Evolutionary conservation across 1,139 yeast genomes (phyloP).

Genomic region (Yamadazyma conglobata): DNA sequence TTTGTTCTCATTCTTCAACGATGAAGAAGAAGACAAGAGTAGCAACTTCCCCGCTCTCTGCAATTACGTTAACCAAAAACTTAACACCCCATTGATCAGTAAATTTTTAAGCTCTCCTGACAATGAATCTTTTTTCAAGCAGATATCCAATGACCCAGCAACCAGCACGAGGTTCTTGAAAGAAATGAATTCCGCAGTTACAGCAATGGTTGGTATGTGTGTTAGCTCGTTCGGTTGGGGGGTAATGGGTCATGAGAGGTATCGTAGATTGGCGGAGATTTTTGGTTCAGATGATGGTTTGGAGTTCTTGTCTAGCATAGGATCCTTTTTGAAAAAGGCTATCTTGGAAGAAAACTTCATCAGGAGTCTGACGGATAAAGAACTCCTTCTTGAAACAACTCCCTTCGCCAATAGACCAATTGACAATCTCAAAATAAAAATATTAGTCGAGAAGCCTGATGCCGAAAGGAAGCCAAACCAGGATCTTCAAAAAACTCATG

Average conservation of each 20-base stretch:
- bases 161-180: slow-evolving; percentile 32
- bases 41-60: slow-evolving; percentile 36
- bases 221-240: slow-evolving; percentile 38
- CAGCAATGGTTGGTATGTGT: slow-evolving; percentile 38
- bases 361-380: slow-evolving; percentile 44
- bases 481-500: slow-evolving; percentile 39
- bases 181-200: slow-evolving; percentile 22
- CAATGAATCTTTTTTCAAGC: slow-evolving; percentile 25
- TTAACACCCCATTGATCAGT: slow-evolving; percentile 17
- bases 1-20: slow-evolving; percentile 54
- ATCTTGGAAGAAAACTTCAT: slow-evolving; percentile 56
- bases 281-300: slow-evolving; percentile 36
- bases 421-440: slow-evolving; percentile 35
- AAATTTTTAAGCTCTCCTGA: slow-evolving; percentile 18
- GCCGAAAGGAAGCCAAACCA: slow-evolving; percentile 22
- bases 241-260: slow-evolving; percentile 46
- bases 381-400: slow-evolving; percentile 44
- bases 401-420: slow-evolving; percentile 25
- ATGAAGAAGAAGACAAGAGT: slow-evolving; percentile 15
- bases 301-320: slow-evolving; percentile 29
- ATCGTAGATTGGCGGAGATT: slow-evolving; percentile 41
- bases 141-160: slow-evolving; percentile 19
- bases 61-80: slow-evolving; percentile 13
- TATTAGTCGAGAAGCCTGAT: slow-evolving; percentile 32
- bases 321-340: slow-evolving; percentile 45